phyloP scores from a whole-genome alignment of 2,329 filamentous ascomycete genomes.

The Plectosphaerella plurivora region DNA sequence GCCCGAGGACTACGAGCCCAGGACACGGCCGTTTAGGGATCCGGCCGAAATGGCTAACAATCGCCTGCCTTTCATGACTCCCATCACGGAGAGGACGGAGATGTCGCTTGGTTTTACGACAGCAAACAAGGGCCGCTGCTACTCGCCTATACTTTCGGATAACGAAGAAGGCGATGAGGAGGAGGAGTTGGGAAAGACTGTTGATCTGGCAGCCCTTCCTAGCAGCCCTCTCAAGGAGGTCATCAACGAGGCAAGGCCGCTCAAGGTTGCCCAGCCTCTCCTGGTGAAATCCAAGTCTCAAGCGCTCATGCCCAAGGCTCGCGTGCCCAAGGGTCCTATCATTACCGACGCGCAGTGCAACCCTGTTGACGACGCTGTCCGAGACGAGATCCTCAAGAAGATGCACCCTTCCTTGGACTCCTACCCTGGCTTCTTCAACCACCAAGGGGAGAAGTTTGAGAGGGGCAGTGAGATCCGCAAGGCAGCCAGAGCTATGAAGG shows the following conservation, averaged over 20 bases:
- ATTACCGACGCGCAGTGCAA: slow-evolving; percentile 85
- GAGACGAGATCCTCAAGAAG: slow-evolving; percentile 68
- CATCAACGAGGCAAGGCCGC: slow-evolving; percentile 44
- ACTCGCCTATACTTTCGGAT: slow-evolving; percentile 16
- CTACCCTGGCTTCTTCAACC: slow-evolving; percentile 77
- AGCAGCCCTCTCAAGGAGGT: slow-evolving; percentile 74
- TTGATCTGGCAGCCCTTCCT: not conserved
- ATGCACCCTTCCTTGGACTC: slow-evolving; percentile 68
- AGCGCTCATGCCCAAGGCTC: slow-evolving; percentile 30
- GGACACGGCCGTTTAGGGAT: slow-evolving; percentile 76
- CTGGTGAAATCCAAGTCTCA: slow-evolving; percentile 42
- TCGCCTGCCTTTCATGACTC: slow-evolving; percentile 95
- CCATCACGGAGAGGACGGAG: slow-evolving; percentile 94
- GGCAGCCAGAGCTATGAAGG: slow-evolving; percentile 67
- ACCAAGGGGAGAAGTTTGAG: slow-evolving; percentile 58
- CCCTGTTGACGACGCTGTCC: slow-evolving; percentile 74
- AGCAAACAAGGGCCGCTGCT: slow-evolving; percentile 9
- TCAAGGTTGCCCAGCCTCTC: slow-evolving; percentile 46
- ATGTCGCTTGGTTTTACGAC: slow-evolving; percentile 58
- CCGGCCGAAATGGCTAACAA: slow-evolving; percentile 78
- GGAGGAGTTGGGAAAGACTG: slow-evolving; percentile 32
- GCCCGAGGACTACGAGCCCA: slow-evolving; percentile 81
- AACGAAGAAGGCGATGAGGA: slow-evolving; percentile 20
- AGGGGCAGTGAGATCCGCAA: slow-evolving; percentile 74
- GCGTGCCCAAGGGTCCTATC: slow-evolving; percentile 61